phyloP scores from a whole-genome alignment of 1,284 basidiomycete genomes.

The Fomitopsis schrenkii region DNA sequence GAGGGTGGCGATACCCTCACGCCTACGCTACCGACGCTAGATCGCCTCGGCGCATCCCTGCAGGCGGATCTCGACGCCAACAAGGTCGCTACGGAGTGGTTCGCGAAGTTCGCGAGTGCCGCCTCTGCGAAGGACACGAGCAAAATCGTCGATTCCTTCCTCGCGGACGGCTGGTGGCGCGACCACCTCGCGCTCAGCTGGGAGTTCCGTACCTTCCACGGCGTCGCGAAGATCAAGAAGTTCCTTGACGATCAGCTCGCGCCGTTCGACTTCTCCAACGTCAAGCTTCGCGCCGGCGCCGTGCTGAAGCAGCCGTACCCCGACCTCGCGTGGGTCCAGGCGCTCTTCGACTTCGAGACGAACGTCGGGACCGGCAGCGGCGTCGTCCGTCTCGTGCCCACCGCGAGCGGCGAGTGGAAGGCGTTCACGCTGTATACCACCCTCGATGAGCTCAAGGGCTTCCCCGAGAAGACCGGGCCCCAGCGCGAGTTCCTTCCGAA shows the following conservation, averaged over 20 bases:
- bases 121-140: conserved; percentile 33
- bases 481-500: conserved; percentile 36
- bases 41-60: conserved; percentile 32
- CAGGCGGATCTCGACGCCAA: conserved; percentile 34
- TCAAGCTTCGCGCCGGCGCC: conserved; percentile 36
- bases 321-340: conserved; percentile 56
- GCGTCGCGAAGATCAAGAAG: conserved; percentile 33
- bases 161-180: conserved; percentile 49
- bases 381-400: conserved; percentile 51
- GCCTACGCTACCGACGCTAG: conserved; percentile 40
- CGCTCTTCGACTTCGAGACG: conserved; percentile 58
- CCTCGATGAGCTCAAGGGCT: conserved; percentile 51
- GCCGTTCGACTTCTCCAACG: conserved; percentile 29
- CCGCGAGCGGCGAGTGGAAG: conserved; percentile 48
- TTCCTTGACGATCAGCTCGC: conserved; percentile 46
- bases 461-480: conserved; percentile 40
- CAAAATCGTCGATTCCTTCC: conserved; percentile 35
- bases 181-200: conserved; percentile 62
- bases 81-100: conserved; percentile 41
- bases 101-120: conserved; percentile 35
- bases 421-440: conserved; percentile 56
- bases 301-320: conserved; percentile 42
- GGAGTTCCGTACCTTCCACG: conserved; percentile 62
- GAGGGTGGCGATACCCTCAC: conserved; percentile 9
- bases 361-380: conserved; percentile 44